Evolutionary conservation across 2,329 filamentous ascomycete species (phyloP).

Genomic region (Neobulgaria alba): DNA sequence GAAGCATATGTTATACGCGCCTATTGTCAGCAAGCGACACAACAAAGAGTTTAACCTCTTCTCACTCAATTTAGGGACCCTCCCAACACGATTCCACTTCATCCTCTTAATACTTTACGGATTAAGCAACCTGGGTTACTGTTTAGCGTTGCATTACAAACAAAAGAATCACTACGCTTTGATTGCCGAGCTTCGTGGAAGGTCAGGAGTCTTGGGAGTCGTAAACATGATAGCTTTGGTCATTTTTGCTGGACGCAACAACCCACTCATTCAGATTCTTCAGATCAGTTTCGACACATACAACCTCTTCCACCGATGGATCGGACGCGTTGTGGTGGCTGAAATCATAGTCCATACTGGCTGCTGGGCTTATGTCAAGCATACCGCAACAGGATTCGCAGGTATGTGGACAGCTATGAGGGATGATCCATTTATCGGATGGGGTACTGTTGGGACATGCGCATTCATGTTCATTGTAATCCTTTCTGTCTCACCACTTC

Average conservation of each 20-base stretch:
- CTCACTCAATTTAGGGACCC: constrained; percentile 49
- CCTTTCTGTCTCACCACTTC: constrained; percentile 66
- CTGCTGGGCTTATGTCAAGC: constrained; percentile 66
- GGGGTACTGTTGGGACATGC: constrained; percentile 50
- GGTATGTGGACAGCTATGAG: constrained; percentile 46
- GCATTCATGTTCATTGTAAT: constrained; percentile 60
- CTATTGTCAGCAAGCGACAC: constrained; percentile 56
- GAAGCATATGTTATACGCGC: constrained; percentile 54
- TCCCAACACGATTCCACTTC: constrained; percentile 56
- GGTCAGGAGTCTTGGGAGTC: constrained; percentile 57
- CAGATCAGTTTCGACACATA: constrained; percentile 72
- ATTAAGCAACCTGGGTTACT: constrained; percentile 53
- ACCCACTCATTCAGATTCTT: constrained; percentile 60
- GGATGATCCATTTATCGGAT: constrained; percentile 54
- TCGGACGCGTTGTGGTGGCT: constrained; percentile 63
- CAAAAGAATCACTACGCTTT: constrained; percentile 52
- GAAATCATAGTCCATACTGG: constrained; percentile 63
- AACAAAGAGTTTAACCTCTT: constrained; percentile 59
- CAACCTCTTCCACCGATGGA: constrained; percentile 71
- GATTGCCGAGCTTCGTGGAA: constrained; percentile 43
- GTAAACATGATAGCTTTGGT: constrained; percentile 72
- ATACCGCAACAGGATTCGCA: constrained; percentile 53
- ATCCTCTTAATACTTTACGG: constrained; percentile 49
- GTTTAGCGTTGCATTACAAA: constrained; percentile 53
- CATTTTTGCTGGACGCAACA: constrained; percentile 65